Conservation (phyloP, 768 basidiomycete species). For the Clitopilus passeckerianus region DNA sequence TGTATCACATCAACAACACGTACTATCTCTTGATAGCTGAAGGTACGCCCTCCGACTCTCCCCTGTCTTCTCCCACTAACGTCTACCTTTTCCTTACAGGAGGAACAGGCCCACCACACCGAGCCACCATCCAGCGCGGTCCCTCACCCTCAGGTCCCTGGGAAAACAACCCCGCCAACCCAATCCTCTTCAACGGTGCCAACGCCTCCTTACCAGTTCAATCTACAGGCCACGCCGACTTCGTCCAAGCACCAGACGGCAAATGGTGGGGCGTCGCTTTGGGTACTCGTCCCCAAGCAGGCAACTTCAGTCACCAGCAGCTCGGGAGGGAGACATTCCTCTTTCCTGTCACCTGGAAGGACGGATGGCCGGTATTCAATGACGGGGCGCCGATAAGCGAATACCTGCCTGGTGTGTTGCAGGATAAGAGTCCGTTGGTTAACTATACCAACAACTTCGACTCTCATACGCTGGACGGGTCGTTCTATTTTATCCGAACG, state of each 20-base stretch:
- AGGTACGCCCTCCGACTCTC: conserved; percentile 12
- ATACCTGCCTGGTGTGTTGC: conserved; percentile 22
- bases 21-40: conserved; percentile 38
- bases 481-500: conserved; percentile 33
- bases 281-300: conserved; percentile 30
- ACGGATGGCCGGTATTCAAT: conserved; percentile 35
- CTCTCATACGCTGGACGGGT: conserved; percentile 18
- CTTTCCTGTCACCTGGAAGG: conserved; percentile 33
- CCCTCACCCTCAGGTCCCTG: conserved; percentile 33
- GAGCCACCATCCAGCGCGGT: conserved; percentile 31
- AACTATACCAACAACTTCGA: conserved; percentile 24
- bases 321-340: conserved; percentile 35
- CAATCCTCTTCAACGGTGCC: conserved; percentile 33
- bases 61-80: background rate
- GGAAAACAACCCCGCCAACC: conserved; percentile 34
- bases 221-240: conserved; percentile 32
- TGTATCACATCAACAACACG: conserved; percentile 30
- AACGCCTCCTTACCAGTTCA: conserved; percentile 28
- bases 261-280: conserved; percentile 36
- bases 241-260: conserved; percentile 28
- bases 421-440: conserved; percentile 17
- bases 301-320: conserved; percentile 28
- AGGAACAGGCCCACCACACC: conserved; percentile 28
- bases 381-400: conserved; percentile 22
- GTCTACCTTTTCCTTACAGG: conserved; percentile 14